A percentile compares a stretch with the other conserved stretches of the same genome.
Evolutionary conservation across 305 asterid genomes (phyloP).

Genomic region (Striga hermonthica): DNA sequence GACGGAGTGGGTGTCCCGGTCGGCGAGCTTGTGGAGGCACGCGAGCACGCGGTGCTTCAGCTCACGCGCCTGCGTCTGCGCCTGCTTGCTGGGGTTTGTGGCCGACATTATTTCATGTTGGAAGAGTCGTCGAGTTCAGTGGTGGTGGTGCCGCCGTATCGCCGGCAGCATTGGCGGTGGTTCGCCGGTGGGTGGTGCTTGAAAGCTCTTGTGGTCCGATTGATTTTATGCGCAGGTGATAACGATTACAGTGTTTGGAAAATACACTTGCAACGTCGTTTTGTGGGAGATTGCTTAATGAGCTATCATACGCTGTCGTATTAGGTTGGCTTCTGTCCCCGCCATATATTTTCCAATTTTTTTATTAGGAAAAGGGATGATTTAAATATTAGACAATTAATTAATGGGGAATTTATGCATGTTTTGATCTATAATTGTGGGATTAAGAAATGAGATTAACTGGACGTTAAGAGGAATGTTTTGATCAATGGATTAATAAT

Average conservation of each 20-base stretch:
- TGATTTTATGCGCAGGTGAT: conserved; percentile 18
- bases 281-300: neutral
- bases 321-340: conserved; percentile 29
- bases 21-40: conserved; percentile 78
- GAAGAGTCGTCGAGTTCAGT: neutral
- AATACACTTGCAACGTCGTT: conserved; percentile 21
- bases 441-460: conserved; percentile 29
- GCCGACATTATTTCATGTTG: conserved; percentile 36
- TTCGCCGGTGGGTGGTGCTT: conserved; percentile 25
- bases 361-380: neutral
- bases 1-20: conserved; percentile 67
- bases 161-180: conserved; percentile 45
- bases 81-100: conserved; percentile 38
- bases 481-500: conserved; percentile 9
- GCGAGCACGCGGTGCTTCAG: conserved; percentile 67
- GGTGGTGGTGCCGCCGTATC: conserved; percentile 43
- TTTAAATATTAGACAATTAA: neutral
- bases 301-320: conserved; percentile 30
- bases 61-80: conserved; percentile 63
- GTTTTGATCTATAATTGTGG: conserved; percentile 24
- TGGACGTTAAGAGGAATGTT: conserved; percentile 32
- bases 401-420: conserved; percentile 24
- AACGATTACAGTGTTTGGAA: neutral
- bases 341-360: conserved; percentile 29
- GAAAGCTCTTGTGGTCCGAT: neutral